Conservation (phyloP, 2,329 filamentous ascomycete species). For the Beauveria varroae region DNA sequence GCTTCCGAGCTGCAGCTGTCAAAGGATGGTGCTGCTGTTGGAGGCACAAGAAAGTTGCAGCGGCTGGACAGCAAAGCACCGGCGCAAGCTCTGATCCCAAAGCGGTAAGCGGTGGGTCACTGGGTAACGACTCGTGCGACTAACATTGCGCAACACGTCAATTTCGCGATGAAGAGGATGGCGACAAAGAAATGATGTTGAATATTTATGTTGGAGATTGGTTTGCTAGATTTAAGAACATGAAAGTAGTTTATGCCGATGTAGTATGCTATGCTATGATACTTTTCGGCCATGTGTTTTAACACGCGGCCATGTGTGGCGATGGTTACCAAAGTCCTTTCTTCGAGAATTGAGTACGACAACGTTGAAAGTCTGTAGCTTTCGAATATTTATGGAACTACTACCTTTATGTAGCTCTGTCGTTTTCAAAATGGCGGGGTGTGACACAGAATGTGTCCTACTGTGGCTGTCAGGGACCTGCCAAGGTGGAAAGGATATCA, state of each 20-base stretch:
- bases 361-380: neutral
- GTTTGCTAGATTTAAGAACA: too few relatives aligned
- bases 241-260: neutral
- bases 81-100: slow-evolving; percentile 3
- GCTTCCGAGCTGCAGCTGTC: slow-evolving; percentile 2
- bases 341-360: neutral
- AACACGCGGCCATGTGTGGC: neutral
- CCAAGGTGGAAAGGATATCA: too few relatives aligned
- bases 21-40: slow-evolving; percentile 1
- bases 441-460: neutral
- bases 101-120: slow-evolving; percentile 15
- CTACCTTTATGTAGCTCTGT: neutral
- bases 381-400: too few relatives aligned
- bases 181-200: neutral
- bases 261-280: neutral
- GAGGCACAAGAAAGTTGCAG: slow-evolving; percentile 2
- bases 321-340: neutral
- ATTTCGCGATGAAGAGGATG: neutral
- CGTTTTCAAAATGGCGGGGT: neutral
- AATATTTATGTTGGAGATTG: neutral
- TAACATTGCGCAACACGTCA: too few relatives aligned
- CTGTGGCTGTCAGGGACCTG: too few relatives aligned
- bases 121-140: neutral
- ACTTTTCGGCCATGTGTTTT: too few relatives aligned
- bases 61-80: slow-evolving; percentile 2